Percentiles rank a stretch among this genome's conserved stretches.
Conservation (phyloP, 2,329 filamentous ascomycete genomes). For the Neobulgaria alba region DNA sequence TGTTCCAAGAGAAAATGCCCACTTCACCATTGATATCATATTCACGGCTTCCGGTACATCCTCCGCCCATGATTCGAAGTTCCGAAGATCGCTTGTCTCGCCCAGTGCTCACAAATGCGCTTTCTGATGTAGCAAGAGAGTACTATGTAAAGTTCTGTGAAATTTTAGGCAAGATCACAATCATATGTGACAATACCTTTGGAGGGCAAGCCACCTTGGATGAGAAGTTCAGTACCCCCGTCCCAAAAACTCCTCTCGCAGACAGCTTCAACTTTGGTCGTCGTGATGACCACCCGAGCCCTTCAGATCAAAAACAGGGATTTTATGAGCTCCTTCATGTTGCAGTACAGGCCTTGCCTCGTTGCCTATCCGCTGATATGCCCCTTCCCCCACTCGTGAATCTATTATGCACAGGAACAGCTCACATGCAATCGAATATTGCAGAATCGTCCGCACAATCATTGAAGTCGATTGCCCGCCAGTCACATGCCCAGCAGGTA, state of each 20-base stretch:
- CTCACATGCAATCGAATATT: constrained; percentile 88
- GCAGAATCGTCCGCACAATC: constrained; percentile 87
- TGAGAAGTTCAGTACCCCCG: constrained; percentile 82
- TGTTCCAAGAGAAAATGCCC: constrained; percentile 37
- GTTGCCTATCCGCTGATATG: constrained; percentile 86
- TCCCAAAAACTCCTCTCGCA: constrained; percentile 88
- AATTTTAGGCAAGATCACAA: constrained; percentile 89
- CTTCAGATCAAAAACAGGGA: constrained; percentile 77
- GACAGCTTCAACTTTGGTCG: constrained; percentile 89
- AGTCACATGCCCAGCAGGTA: constrained; percentile 88
- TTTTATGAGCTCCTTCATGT: constrained; percentile 96
- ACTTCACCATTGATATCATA: constrained; percentile 41
- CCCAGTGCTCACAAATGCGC: constrained; percentile 49
- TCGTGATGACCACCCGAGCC: constrained; percentile 65
- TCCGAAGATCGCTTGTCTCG: constrained; percentile 59
- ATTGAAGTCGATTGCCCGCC: constrained; percentile 87
- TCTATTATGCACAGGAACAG: constrained; percentile 89
- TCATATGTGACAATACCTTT: constrained; percentile 94
- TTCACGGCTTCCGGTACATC: constrained; percentile 13
- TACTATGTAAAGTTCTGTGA: constrained; percentile 91
- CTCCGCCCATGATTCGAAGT: constrained; percentile 20
- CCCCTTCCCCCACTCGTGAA: constrained; percentile 93
- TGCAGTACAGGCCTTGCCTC: constrained; percentile 86
- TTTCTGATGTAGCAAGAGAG: constrained; percentile 71
- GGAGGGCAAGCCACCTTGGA: constrained; percentile 91